These are phyloP conservation scores for Calycina herbarum DNA, from an alignment of 2,329 filamentous ascomycete genomes.

Conservation along the genomic window DNA sequence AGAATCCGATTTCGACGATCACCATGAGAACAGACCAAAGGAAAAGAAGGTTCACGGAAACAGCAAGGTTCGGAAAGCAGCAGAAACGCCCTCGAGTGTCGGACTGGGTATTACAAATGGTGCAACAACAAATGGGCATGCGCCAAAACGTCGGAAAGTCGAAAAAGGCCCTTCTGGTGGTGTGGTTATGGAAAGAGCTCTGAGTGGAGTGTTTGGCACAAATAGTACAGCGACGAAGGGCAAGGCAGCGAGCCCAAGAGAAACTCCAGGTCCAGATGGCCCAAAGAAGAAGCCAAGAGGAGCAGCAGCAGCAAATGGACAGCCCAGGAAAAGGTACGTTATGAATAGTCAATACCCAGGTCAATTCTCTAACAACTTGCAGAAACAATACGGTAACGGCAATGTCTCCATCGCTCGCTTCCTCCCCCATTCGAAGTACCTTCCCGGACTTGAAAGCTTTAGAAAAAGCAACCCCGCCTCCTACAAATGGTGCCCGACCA, in stretches of 20 bases:
- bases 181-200: conserved; percentile 64
- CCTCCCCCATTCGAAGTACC: conserved; percentile 72
- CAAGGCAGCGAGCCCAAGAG: conserved; percentile 64
- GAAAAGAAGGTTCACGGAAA: conserved; percentile 63
- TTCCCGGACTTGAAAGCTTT: conserved; percentile 61
- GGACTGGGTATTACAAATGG: conserved; percentile 68
- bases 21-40: conserved; percentile 47
- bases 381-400: conserved; percentile 51
- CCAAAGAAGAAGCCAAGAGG: conserved; percentile 72
- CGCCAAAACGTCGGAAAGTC: conserved; percentile 77
- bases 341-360: neutral
- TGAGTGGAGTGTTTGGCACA: conserved; percentile 57
- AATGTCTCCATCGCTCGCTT: conserved; percentile 69
- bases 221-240: conserved; percentile 52
- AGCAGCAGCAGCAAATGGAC: conserved; percentile 62
- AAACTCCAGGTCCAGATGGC: conserved; percentile 65
- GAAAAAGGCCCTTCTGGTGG: conserved; percentile 62
- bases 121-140: conserved; percentile 49
- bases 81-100: conserved; percentile 50
- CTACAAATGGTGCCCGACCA: conserved; percentile 55
- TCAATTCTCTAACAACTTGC: conserved; percentile 25
- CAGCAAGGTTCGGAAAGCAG: conserved; percentile 63
- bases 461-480: conserved; percentile 59
- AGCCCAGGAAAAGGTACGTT: conserved; percentile 74
- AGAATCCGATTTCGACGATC: conserved; percentile 80